Base-by-base conservation (phyloP, 2,329 filamentous ascomycete species). In the Fusarium sp. region DNA sequence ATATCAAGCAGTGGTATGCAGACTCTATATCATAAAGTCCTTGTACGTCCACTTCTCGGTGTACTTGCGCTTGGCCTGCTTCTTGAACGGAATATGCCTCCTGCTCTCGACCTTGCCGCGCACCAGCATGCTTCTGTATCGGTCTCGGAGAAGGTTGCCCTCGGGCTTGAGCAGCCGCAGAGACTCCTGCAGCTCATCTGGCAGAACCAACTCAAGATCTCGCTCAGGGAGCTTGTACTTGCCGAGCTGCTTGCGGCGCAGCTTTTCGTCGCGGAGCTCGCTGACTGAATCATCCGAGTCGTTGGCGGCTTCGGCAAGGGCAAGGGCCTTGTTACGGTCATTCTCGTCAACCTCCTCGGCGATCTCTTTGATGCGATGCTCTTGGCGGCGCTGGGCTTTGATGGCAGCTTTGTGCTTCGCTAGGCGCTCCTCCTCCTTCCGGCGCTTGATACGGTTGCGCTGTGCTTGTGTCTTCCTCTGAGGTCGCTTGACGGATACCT, bases 1-100 rank as follows among this genome's bases (percentile, higher is more conserved):
- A 67, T 44, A 40, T 44, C 31, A 61, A 60, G 61, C 62, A 49
- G 55, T 53, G 18, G 36, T 70, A 57, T 65, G 66, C 60, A 40
- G 59, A 54, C 46, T 69, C 65, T 59, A 74, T 67, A 81, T 68
- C 53, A 74, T 72, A 70, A 97, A 99, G 79, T 99, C 96, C 85
- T 99, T 99, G 84, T 97, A 92, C 46, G 90, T 89, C 96, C 96
- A 99, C 82, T 98, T 99, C 87, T 98, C 96, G 6, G 93, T 97
- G 56, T 89, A 81, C 79, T 92, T 93, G 73, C 84, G 89, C 85
- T 90, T 94, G 69, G 88, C 87, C 84, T 96, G 92, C 86, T 92
- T 97, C 75, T 86, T 87, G 82, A 96, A 95, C 6, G 90, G 87
- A 62, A 95, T 87, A 57, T 90, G 90, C 77, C 90, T 90, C 73